These are phyloP conservation scores for Sclerotinia minor DNA, from an alignment of 2,329 filamentous ascomycete species.

Conservation along the genomic window DNA sequence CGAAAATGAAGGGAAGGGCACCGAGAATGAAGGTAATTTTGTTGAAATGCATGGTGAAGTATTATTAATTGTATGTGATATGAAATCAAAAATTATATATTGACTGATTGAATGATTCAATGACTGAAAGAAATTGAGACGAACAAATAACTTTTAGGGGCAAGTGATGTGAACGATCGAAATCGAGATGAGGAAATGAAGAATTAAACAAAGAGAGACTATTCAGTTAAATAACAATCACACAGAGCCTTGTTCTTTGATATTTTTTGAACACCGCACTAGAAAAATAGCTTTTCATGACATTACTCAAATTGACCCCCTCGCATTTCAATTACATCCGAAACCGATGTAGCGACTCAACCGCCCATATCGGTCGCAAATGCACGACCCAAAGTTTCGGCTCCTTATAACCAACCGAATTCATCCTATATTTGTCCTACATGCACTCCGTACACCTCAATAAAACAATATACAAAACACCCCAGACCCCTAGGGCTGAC, in stretches of 20 bases:
- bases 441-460: background rate
- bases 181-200: background rate
- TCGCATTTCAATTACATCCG: constrained; percentile 2
- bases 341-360: background rate
- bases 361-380: background rate
- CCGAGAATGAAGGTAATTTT: constrained; percentile 31
- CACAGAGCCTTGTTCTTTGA: background rate
- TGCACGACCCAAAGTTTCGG: constrained; percentile 18
- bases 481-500: constrained; percentile 8
- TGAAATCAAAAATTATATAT: background rate
- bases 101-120: background rate
- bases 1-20: constrained; percentile 33
- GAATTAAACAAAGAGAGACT: background rate
- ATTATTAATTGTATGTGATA: background rate
- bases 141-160: background rate
- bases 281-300: background rate
- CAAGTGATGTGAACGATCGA: background rate
- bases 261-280: background rate
- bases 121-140: background rate
- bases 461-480: constrained; percentile 4
- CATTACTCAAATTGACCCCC: background rate
- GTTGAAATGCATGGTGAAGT: constrained; percentile 39
- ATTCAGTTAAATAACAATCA: constrained; percentile 7
- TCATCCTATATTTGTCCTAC: background rate
- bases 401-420: background rate